Percentiles rank a stretch among this genome's conserved stretches.
Evolutionary conservation across 1,284 basidiomycete genomes (phyloP).

Genomic region (Leccinum subatratum): DNA sequence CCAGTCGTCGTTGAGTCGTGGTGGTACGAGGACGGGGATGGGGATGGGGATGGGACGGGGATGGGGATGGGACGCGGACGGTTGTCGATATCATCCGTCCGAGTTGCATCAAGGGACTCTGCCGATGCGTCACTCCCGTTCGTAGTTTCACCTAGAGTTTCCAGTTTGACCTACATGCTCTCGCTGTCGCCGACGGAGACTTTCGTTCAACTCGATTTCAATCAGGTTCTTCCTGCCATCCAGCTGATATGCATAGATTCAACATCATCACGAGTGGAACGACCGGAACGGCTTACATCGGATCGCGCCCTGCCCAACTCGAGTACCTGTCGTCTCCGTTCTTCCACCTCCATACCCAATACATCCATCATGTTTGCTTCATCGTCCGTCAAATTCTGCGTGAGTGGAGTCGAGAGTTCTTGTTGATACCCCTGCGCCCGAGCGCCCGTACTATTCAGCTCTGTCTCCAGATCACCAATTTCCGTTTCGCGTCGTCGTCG

Average conservation of each 20-base stretch:
- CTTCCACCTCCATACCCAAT: slow-evolving; percentile 76
- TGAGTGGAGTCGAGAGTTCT: slow-evolving; percentile 77
- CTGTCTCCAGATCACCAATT: slow-evolving; percentile 68
- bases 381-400: slow-evolving; percentile 64
- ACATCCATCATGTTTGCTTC: slow-evolving; percentile 69
- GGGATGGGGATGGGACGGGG: no score
- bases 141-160: slow-evolving; percentile 63
- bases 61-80: no score
- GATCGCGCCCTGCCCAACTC: slow-evolving; percentile 68
- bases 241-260: slow-evolving; percentile 45
- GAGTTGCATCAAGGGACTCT: slow-evolving; percentile 63
- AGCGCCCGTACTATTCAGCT: slow-evolving; percentile 56
- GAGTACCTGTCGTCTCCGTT: slow-evolving; percentile 64
- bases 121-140: slow-evolving; percentile 55
- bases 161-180: slow-evolving; percentile 76
- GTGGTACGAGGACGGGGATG: no score
- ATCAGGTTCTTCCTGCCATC: slow-evolving; percentile 75
- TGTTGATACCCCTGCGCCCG: slow-evolving; percentile 61
- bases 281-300: slow-evolving; percentile 49
- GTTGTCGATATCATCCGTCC: no score
- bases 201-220: slow-evolving; percentile 92
- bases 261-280: slow-evolving; percentile 1
- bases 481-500: slow-evolving; percentile 45
- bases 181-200: slow-evolving; percentile 71
- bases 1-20: no score